Evolutionary conservation across 306 rosid genomes (phyloP).

Genomic region (Heteromeles arbutifolia): DNA sequence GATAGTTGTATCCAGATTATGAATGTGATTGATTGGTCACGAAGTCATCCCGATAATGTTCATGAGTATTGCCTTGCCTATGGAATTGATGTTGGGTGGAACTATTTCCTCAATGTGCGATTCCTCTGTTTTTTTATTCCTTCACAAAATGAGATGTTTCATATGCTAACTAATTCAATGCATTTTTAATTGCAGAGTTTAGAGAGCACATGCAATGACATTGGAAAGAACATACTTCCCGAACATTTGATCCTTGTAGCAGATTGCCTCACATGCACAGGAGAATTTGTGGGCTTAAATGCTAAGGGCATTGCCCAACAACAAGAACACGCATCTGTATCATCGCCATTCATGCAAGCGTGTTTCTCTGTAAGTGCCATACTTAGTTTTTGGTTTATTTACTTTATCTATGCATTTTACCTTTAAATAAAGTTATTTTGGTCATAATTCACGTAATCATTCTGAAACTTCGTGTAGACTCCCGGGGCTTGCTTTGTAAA

Average conservation of each 20-base stretch:
- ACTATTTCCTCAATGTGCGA: conserved; percentile 60
- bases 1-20: conserved; percentile 55
- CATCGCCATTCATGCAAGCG: conserved; percentile 87
- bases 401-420: neutral
- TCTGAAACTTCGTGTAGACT: conserved; percentile 51
- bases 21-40: conserved; percentile 85
- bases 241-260: conserved; percentile 75
- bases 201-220: conserved; percentile 61
- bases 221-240: conserved; percentile 72
- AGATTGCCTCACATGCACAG: conserved; percentile 61
- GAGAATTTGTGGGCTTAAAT: conserved; percentile 85
- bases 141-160: conserved; percentile 11
- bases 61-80: conserved; percentile 52
- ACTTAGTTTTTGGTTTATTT: conserved; percentile 5
- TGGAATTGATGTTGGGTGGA: conserved; percentile 83
- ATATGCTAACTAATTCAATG: conserved; percentile 11
- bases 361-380: conserved; percentile 82
- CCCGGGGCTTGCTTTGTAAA: conserved; percentile 75
- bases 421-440: conserved; percentile 1
- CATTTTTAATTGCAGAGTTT: conserved; percentile 50
- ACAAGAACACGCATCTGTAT: conserved; percentile 51
- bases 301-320: conserved; percentile 70
- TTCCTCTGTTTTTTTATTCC: conserved; percentile 3
- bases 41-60: conserved; percentile 84
- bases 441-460: conserved; percentile 17